phyloP scores from a whole-genome alignment of 1,139 yeast species.

The Kodamaea plutei region DNA sequence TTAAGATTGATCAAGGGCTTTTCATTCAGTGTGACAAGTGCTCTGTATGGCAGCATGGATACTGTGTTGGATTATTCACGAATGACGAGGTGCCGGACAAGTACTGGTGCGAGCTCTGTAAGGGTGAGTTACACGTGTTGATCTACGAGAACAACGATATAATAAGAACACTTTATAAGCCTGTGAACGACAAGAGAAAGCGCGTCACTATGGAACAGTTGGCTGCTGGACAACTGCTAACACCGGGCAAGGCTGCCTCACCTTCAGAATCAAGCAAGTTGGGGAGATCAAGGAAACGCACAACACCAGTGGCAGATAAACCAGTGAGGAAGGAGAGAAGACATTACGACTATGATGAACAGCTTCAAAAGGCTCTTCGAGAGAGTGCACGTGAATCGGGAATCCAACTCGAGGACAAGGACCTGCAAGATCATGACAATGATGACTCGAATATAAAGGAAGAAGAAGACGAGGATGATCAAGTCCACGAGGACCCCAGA shows the following conservation, averaged over 20 bases:
- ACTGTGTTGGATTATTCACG: conserved; percentile 77
- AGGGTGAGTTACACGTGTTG: conserved; percentile 72
- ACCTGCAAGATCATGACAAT: conserved; percentile 8
- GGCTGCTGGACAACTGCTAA: conserved; percentile 14
- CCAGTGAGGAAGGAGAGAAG: conserved; percentile 29
- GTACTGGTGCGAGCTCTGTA: conserved; percentile 89
- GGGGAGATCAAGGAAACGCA: conserved; percentile 13
- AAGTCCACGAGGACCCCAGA: conserved; percentile 3
- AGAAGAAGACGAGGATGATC: conserved; percentile 9
- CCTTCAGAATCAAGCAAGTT: conserved; percentile 6
- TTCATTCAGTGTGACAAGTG: conserved; percentile 90
- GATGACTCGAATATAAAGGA: conserved; percentile 14
- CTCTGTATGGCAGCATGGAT: conserved; percentile 97
- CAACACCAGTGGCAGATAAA: conserved; percentile 10
- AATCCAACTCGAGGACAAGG: conserved; percentile 11
- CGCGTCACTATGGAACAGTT: conserved; percentile 30
- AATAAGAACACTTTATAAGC: conserved; percentile 44
- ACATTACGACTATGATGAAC: conserved; percentile 56
- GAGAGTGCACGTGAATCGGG: conserved; percentile 57
- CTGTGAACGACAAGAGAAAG: conserved; percentile 45
- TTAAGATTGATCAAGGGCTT: conserved; percentile 70
- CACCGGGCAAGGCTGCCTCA: conserved; percentile 6
- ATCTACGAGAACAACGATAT: conserved; percentile 31
- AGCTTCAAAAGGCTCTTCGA: conserved; percentile 63
- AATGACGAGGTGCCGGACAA: conserved; percentile 82